Percentiles rank a stretch among this genome's conserved stretches.
Conservation (phyloP, 176 grass and related monocot genomes). For the Panicum miliaceum region DNA sequence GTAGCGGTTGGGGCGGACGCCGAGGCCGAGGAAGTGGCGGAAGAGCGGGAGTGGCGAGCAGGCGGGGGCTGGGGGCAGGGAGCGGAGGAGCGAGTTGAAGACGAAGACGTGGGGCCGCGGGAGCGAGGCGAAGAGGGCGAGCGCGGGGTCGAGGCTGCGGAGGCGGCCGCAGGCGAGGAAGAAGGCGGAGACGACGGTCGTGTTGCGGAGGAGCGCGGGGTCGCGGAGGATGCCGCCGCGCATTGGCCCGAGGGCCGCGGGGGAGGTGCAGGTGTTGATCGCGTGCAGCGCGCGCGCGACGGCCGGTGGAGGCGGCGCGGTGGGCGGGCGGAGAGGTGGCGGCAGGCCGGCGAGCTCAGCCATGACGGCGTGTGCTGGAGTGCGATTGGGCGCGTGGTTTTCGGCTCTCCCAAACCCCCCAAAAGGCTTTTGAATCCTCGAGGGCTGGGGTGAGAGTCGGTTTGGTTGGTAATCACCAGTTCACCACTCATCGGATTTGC, state of each 20-base stretch:
- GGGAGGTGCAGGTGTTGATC: slow-evolving; percentile 51
- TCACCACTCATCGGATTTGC: too few relatives aligned
- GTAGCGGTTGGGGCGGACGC: slow-evolving; percentile 69
- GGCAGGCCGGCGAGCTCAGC: slow-evolving; percentile 12
- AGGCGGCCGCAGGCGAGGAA: slow-evolving; percentile 64
- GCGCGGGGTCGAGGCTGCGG: slow-evolving; percentile 50
- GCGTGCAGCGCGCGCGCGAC: slow-evolving; percentile 43
- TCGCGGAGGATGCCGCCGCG: slow-evolving; percentile 46
- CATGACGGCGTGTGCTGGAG: slow-evolving; percentile 5
- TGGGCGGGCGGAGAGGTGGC: slow-evolving; percentile 45
- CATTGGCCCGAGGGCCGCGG: slow-evolving; percentile 28
- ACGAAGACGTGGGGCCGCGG: slow-evolving; percentile 55
- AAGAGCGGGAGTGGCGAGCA: slow-evolving; percentile 61
- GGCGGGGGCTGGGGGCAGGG: slow-evolving; percentile 31
- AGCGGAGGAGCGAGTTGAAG: slow-evolving; percentile 60
- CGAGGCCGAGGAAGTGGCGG: slow-evolving; percentile 56
- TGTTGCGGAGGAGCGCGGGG: slow-evolving; percentile 30
- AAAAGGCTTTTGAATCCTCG: too few relatives aligned
- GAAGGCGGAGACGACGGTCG: slow-evolving; percentile 54
- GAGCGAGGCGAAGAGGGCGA: slow-evolving; percentile 59
- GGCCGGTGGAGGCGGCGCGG: slow-evolving; percentile 4
- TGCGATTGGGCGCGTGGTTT: not conserved
- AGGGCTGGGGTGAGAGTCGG: not conserved
- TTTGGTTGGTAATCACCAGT: not conserved
- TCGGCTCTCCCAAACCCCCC: not conserved